A percentile compares a stretch with the other conserved stretches of the same genome.
Evolutionary conservation across 2,329 filamentous ascomycete genomes (phyloP).

Genomic region (Hyphodiscus sp.): DNA sequence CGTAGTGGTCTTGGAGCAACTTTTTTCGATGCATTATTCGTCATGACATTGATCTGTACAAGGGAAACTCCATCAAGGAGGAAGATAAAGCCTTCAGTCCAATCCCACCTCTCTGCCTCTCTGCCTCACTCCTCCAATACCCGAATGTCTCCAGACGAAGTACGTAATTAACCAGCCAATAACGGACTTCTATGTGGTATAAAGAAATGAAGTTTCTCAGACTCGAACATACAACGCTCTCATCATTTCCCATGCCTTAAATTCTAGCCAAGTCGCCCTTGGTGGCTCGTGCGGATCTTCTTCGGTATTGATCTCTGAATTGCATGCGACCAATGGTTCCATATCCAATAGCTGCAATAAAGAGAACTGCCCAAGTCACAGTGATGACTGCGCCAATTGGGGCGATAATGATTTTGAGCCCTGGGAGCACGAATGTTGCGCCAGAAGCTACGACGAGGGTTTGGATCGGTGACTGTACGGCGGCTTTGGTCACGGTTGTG

Average conservation of each 20-base stretch:
- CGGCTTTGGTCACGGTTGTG: conserved; percentile 17
- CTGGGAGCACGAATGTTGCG: conserved; percentile 60
- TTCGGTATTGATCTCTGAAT: conserved; percentile 57
- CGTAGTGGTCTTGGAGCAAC: no score
- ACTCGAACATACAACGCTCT: not conserved
- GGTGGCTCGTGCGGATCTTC: conserved; percentile 39
- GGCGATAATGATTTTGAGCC: conserved; percentile 61
- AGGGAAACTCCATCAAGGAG: not conserved
- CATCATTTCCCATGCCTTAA: conserved; percentile 7
- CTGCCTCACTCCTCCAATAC: not conserved
- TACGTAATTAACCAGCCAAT: not conserved
- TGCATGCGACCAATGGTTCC: conserved; percentile 62
- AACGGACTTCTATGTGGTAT: not conserved
- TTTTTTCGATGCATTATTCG: not conserved
- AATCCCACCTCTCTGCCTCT: not conserved
- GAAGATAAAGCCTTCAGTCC: not conserved
- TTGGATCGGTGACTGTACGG: conserved; percentile 27
- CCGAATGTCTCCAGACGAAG: not conserved
- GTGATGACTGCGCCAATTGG: conserved; percentile 65
- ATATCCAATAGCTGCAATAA: conserved; percentile 50
- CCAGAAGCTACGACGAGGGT: conserved; percentile 29
- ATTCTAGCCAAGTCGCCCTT: conserved; percentile 30
- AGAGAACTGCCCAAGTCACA: conserved; percentile 52
- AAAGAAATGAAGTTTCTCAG: conserved; percentile 1
- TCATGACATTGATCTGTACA: not conserved